These are phyloP conservation scores for Irpex rosettiformis DNA, from an alignment of 1,284 basidiomycete genomes.

Conservation along the genomic window DNA sequence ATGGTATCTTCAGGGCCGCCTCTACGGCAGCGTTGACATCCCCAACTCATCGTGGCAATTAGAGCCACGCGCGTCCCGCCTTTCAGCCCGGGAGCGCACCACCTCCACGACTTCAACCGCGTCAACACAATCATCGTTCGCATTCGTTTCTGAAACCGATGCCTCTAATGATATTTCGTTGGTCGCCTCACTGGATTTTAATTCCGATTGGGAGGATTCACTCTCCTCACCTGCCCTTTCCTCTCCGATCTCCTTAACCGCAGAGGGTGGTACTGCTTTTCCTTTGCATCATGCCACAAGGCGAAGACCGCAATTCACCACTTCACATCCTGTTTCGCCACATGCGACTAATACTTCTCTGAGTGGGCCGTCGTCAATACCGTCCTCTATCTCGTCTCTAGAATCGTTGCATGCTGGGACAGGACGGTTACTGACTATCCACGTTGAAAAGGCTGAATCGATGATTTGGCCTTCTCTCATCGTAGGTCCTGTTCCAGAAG, in stretches of 20 bases:
- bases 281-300: slow-evolving; percentile 12
- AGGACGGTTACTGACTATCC: slow-evolving; percentile 66
- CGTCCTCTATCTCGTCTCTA: slow-evolving; percentile 69
- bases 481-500: slow-evolving; percentile 65
- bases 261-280: slow-evolving; percentile 38
- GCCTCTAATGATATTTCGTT: slow-evolving; percentile 66
- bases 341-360: slow-evolving; percentile 25
- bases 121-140: slow-evolving; percentile 75
- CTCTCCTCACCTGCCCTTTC: slow-evolving; percentile 53
- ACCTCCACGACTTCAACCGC: slow-evolving; percentile 69
- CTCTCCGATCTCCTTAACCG: slow-evolving; percentile 55
- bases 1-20: slow-evolving; percentile 47
- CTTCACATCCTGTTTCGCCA: slow-evolving; percentile 56
- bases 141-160: slow-evolving; percentile 73
- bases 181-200: slow-evolving; percentile 70
- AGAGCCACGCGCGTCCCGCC: slow-evolving; percentile 52
- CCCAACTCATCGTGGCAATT: slow-evolving; percentile 71
- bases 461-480: slow-evolving; percentile 78
- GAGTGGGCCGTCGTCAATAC: slow-evolving; percentile 44
- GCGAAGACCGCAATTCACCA: slow-evolving; percentile 19
- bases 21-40: slow-evolving; percentile 65
- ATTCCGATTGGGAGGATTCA: slow-evolving; percentile 65
- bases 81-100: slow-evolving; percentile 61
- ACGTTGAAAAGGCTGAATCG: slow-evolving; percentile 74
- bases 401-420: slow-evolving; percentile 62